Percentiles rank a stretch among this genome's conserved stretches.
These are phyloP conservation scores for Penicilliopsis zonata DNA, from an alignment of 495 filamentous ascomycete species.

Conservation along the genomic window DNA sequence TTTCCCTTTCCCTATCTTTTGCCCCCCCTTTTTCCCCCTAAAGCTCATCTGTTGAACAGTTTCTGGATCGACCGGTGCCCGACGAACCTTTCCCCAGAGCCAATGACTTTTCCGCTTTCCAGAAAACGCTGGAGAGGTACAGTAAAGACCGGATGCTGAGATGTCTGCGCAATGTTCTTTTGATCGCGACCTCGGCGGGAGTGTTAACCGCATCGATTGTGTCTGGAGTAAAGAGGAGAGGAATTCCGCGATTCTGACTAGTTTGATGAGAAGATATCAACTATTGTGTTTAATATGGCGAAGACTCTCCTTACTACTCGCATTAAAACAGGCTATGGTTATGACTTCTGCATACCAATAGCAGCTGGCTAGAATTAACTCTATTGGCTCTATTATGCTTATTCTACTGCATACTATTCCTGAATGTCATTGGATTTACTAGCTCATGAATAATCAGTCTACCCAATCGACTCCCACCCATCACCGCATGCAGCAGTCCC, in stretches of 20 bases:
- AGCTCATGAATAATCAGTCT: too few relatives aligned
- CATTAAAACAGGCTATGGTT: too few relatives aligned
- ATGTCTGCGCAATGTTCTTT: neutral
- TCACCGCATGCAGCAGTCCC: neutral
- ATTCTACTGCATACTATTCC: too few relatives aligned
- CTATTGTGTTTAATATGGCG: too few relatives aligned
- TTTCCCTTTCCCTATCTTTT: neutral
- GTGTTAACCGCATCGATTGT: neutral
- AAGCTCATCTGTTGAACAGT: slow-evolving; percentile 2
- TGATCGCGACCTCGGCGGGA: neutral
- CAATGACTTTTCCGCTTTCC: neutral
- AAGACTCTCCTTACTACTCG: too few relatives aligned
- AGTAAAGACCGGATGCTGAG: neutral
- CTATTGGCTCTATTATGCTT: too few relatives aligned
- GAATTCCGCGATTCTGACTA: neutral
- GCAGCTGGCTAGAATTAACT: too few relatives aligned
- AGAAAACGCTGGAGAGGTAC: neutral
- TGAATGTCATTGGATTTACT: too few relatives aligned
- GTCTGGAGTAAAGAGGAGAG: neutral
- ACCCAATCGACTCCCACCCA: too few relatives aligned
- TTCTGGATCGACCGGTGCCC: slow-evolving; percentile 13
- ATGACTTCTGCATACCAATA: too few relatives aligned
- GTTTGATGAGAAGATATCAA: too few relatives aligned
- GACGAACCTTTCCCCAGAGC: slow-evolving; percentile 2
- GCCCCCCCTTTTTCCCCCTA: neutral